phyloP scores from a whole-genome alignment of 1,284 basidiomycete genomes.

The Ustilago sp. region DNA sequence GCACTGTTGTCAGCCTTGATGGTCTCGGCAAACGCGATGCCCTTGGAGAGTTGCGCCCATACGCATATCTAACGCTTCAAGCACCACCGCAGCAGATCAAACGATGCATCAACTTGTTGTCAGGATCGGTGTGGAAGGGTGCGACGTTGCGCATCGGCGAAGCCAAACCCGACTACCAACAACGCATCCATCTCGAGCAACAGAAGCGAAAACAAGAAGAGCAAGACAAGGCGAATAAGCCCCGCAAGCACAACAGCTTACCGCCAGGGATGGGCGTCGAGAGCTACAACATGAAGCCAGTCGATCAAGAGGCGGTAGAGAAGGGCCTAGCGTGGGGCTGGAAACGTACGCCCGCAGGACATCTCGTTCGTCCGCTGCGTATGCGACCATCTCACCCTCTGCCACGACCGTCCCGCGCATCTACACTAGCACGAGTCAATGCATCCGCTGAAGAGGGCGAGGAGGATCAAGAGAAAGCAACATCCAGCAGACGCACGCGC shows the following conservation, averaged over 20 bases:
- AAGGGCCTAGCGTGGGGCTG: slow-evolving; percentile 62
- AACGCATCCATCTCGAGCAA: slow-evolving; percentile 36
- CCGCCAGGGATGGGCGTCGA: slow-evolving; percentile 54
- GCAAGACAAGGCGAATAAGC: slow-evolving; percentile 9
- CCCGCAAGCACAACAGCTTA: slow-evolving; percentile 39
- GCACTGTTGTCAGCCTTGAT: slow-evolving; percentile 50
- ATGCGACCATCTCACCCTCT: slow-evolving; percentile 61
- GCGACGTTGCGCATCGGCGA: slow-evolving; percentile 61
- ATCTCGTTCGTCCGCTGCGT: slow-evolving; percentile 62
- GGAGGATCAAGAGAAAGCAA: slow-evolving; percentile 14
- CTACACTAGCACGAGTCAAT: slow-evolving; percentile 19
- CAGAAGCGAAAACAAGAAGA: slow-evolving; percentile 32
- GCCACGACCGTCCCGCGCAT: slow-evolving; percentile 37
- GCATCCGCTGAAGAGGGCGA: slow-evolving; percentile 11
- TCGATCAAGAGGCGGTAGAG: slow-evolving; percentile 48
- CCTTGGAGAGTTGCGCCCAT: slow-evolving; percentile 48
- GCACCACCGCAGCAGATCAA: slow-evolving; percentile 51
- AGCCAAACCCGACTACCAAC: slow-evolving; percentile 54
- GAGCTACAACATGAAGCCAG: slow-evolving; percentile 40
- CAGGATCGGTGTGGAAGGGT: slow-evolving; percentile 65
- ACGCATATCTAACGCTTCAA: slow-evolving; percentile 56
- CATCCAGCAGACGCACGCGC: slow-evolving; percentile 23
- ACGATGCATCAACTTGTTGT: slow-evolving; percentile 56
- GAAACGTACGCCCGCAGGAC: slow-evolving; percentile 63
- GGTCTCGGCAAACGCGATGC: slow-evolving; percentile 52